Base-by-base conservation (phyloP, 2,329 filamentous ascomycete species). In the Simplicillium sp. region DNA sequence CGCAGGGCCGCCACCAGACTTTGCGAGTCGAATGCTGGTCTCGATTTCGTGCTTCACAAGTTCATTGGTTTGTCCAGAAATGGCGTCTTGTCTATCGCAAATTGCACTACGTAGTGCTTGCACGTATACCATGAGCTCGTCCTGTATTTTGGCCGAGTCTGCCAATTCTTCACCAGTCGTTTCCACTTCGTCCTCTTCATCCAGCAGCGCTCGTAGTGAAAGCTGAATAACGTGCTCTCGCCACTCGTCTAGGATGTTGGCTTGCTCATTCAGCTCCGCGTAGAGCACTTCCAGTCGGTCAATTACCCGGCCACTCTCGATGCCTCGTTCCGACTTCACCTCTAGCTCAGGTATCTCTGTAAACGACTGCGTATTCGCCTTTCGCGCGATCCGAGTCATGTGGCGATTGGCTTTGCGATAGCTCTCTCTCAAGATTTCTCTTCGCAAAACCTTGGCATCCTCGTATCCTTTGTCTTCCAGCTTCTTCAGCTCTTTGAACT, bases 101-200 rank as follows among this genome's bases (percentile, higher is more conserved):
- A 92, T 75, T 37, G 83, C 71, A 0, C 84, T 78, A 44, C 87
- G 75, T 20, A 96, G 67, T 8, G 77, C 80, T 55, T 88, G 80
- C 43, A 94, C 83, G 54, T 94, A 94, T 7, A 85, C 85, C 60
- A 90, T 86, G 34, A 96, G 75, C 55, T 94, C 80, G 46, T 96
- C 90, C 61, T 97, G 90, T 36, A 82, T 75, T 57, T 86, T 86
- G 0, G 88, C 87, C 0, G 90, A 94, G 28, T 85, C 77, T 49
- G 87, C 84, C 47, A 95, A 92, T 57, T 97, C 92, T 44, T 96
- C 83, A 17, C 92, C 92, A 11, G 87, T 90, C 3, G 80, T 74
- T 43, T 94, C 87, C 9, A 73, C 62, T 13, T 67, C 67, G 1
- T 79, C 78, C 33, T 94, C 87, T 53, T 92, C 80, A 50, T 97